These are phyloP conservation scores for Naumovozyma castellii DNA, from an alignment of 805 yeast species.

Conservation along the genomic window DNA sequence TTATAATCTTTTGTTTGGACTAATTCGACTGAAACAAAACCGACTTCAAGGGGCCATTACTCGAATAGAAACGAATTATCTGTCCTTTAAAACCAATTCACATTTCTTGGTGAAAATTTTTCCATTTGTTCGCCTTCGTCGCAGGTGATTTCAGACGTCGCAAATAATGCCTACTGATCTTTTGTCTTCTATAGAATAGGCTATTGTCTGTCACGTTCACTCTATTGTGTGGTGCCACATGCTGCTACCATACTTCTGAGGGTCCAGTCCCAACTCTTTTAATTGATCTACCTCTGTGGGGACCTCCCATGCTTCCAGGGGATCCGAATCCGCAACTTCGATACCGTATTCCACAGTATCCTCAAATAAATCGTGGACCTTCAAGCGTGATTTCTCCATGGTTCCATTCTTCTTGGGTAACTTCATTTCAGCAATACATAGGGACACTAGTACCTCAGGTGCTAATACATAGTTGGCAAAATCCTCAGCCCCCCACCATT, in stretches of 20 bases:
- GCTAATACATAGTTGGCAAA: constrained; percentile 53
- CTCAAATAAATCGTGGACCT: constrained; percentile 40
- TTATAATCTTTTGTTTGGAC: neutral
- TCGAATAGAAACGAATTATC: neutral
- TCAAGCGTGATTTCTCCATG: constrained; percentile 26
- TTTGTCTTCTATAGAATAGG: too few relatives aligned
- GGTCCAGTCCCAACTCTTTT: constrained; percentile 4
- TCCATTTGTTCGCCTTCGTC: neutral
- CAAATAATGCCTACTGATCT: neutral
- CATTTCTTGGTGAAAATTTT: neutral
- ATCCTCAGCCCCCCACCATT: constrained; percentile 52
- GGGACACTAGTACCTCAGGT: constrained; percentile 47
- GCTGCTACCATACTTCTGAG: constrained; percentile 1
- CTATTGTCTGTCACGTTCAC: too few relatives aligned
- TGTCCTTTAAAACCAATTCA: neutral
- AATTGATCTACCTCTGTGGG: constrained; percentile 3
- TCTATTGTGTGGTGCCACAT: too few relatives aligned
- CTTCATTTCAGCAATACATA: constrained; percentile 40
- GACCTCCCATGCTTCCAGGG: constrained; percentile 24
- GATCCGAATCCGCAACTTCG: constrained; percentile 21
- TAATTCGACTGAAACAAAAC: neutral
- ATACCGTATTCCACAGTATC: constrained; percentile 42
- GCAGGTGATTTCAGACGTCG: neutral
- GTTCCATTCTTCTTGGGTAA: constrained; percentile 8
- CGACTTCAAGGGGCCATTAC: neutral